Percentiles rank a stretch among this genome's conserved stretches.
These are phyloP conservation scores for Botrytis sinoallii DNA, from an alignment of 2,329 filamentous ascomycete genomes.

Conservation along the genomic window DNA sequence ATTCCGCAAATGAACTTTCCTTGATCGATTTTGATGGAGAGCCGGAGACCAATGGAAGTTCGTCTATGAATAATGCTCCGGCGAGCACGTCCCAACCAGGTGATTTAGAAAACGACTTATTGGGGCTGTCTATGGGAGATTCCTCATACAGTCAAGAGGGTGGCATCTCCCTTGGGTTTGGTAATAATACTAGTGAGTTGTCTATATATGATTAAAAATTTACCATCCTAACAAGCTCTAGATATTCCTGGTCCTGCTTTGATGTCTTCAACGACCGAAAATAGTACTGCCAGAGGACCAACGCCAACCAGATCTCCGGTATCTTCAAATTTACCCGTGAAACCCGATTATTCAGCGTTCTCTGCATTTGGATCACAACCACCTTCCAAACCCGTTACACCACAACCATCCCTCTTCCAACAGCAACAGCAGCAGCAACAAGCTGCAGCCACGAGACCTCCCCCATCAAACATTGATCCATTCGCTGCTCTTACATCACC, in stretches of 20 bases:
- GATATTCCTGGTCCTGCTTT: conserved; percentile 62
- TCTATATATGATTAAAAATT: neutral
- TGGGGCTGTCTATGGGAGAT: conserved; percentile 76
- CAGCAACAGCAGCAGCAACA: conserved; percentile 39
- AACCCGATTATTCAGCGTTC: conserved; percentile 49
- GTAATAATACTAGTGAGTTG: conserved; percentile 61
- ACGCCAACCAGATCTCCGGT: conserved; percentile 41
- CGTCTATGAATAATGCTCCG: conserved; percentile 42
- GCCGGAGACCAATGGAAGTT: conserved; percentile 54
- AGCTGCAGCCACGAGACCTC: conserved; percentile 40
- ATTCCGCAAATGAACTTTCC: conserved; percentile 75
- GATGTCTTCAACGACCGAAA: conserved; percentile 61
- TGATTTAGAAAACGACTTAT: conserved; percentile 82
- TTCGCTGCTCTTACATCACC: conserved; percentile 50
- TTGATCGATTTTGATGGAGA: conserved; percentile 85
- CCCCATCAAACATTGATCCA: conserved; percentile 50
- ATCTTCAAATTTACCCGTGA: conserved; percentile 26
- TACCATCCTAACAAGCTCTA: conserved; percentile 39
- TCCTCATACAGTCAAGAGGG: conserved; percentile 68
- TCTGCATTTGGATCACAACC: conserved; percentile 52
- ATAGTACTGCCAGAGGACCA: conserved; percentile 53
- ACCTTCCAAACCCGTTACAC: conserved; percentile 51
- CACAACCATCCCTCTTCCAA: conserved; percentile 49
- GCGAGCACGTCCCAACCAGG: conserved; percentile 45
- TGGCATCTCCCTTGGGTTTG: conserved; percentile 78